Evolutionary conservation across 805 yeast species (phyloP).

Genomic region (Candida suzukii): DNA sequence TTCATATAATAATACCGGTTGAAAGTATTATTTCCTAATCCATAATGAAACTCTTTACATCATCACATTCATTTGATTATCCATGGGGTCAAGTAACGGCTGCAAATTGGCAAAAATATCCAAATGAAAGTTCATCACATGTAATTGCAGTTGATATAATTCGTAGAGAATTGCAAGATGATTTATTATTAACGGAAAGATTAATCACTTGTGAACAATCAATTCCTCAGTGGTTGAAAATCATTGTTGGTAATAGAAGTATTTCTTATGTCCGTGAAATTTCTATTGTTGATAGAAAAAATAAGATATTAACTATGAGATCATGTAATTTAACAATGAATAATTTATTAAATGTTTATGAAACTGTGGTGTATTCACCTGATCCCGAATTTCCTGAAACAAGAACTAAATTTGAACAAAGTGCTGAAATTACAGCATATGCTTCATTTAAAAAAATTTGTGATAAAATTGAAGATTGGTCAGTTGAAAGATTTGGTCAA

Average conservation of each 20-base stretch:
- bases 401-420: slow-evolving; percentile 66
- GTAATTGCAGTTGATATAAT: slow-evolving; percentile 90
- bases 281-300: slow-evolving; percentile 67
- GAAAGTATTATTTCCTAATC: no score
- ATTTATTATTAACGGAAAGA: slow-evolving; percentile 70
- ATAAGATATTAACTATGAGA: slow-evolving; percentile 64
- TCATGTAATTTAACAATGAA: slow-evolving; percentile 84
- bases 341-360: slow-evolving; percentile 70
- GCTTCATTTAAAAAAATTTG: slow-evolving; percentile 64
- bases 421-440: slow-evolving; percentile 85
- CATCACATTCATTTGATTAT: slow-evolving; percentile 64
- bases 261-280: slow-evolving; percentile 83
- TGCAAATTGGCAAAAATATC: slow-evolving; percentile 95
- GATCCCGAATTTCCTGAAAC: slow-evolving; percentile 42
- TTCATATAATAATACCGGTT: no score
- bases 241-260: slow-evolving; percentile 65
- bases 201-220: slow-evolving; percentile 83
- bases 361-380: slow-evolving; percentile 78
- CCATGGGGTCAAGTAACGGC: slow-evolving; percentile 94
- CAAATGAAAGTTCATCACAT: slow-evolving; percentile 89
- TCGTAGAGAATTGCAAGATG: slow-evolving; percentile 52
- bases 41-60: slow-evolving; percentile 71
- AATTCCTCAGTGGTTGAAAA: slow-evolving; percentile 75
- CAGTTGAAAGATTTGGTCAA: slow-evolving; percentile 79
- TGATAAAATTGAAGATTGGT: slow-evolving; percentile 87